Base-by-base conservation (phyloP, 2,329 filamentous ascomycete species). In the Epichloe sp. region DNA sequence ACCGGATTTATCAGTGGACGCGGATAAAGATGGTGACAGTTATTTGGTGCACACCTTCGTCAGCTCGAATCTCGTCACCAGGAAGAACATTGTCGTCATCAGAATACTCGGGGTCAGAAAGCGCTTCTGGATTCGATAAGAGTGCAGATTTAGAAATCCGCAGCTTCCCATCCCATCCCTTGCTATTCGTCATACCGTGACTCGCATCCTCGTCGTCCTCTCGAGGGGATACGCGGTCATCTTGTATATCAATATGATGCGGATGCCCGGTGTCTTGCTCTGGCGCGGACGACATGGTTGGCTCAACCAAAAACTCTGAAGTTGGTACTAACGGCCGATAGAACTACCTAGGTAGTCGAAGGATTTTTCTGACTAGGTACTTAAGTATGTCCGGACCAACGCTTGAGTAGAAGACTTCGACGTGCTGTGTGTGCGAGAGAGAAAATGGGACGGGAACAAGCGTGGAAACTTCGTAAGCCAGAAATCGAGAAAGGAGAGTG, bases 91-190 rank as follows among this genome's bases (percentile, higher is more conserved):
- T 79, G 55, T 82, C 78, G 11, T 82, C 79, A 57, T 77, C 89
- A 15, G 87, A 93, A 63, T 91, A 88, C 52, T 95, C 89, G 0
- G 86, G 81, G 60, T 96, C 89, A 43, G 85, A 86, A 48, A 95
- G 68, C 10, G 86, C 87, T 62, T 93, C 88, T 2, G 88, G 85
- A 61, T 95, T 94, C 23, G 78, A 73, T 45, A 94, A 71, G 35
- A 80, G 72, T 7, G 66, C 64, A 10, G 66, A 61, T 62, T 79
- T 83, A 55, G 86, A 82, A 48, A 95, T 70, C 40, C 87, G 77
- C 53, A 91, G 74, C 69, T 91, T 91, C 56, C 87, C 87, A 65
- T 91, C 87, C 87, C 87, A 91, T 54, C 87, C 87, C 60, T 78
- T 82, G 68, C 77, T 81, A 58, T 80, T 78, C 56, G 71, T 73